A percentile compares a stretch with the other conserved stretches of the same genome.
Conservation (phyloP, 257 asterid species). For the Nicotiana attenuata region DNA sequence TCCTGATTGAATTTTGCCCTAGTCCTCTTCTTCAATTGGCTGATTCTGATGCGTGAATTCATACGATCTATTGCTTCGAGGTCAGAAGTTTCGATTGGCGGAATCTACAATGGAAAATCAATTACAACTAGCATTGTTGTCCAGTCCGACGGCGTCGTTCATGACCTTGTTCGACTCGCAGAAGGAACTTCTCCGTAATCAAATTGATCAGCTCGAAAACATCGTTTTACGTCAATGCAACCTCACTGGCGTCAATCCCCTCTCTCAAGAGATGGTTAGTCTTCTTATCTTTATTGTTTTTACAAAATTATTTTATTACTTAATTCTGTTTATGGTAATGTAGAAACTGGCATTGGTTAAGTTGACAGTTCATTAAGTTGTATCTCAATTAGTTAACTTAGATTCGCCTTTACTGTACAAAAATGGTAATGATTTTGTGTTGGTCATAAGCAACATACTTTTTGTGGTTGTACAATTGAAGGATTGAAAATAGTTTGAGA, state of each 20-base stretch:
- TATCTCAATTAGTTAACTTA: background rate
- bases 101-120: conserved; percentile 29
- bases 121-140: conserved; percentile 33
- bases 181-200: conserved; percentile 49
- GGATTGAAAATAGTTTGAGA: background rate
- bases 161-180: conserved; percentile 54
- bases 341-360: background rate
- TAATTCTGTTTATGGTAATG: background rate
- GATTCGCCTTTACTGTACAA: background rate
- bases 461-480: background rate
- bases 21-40: background rate
- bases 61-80: conserved; percentile 5
- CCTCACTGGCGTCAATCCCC: conserved; percentile 94
- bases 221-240: conserved; percentile 74
- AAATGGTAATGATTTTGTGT: background rate
- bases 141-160: conserved; percentile 44
- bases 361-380: background rate
- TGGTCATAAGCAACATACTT: background rate
- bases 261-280: conserved; percentile 92
- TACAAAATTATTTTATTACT: background rate
- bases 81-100: background rate
- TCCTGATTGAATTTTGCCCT: background rate
- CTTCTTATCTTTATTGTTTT: background rate
- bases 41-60: conserved; percentile 5
- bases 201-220: conserved; percentile 70